These are phyloP conservation scores for Penicillium griseofulvum DNA, from an alignment of 2,329 filamentous ascomycete genomes.

Conservation along the genomic window DNA sequence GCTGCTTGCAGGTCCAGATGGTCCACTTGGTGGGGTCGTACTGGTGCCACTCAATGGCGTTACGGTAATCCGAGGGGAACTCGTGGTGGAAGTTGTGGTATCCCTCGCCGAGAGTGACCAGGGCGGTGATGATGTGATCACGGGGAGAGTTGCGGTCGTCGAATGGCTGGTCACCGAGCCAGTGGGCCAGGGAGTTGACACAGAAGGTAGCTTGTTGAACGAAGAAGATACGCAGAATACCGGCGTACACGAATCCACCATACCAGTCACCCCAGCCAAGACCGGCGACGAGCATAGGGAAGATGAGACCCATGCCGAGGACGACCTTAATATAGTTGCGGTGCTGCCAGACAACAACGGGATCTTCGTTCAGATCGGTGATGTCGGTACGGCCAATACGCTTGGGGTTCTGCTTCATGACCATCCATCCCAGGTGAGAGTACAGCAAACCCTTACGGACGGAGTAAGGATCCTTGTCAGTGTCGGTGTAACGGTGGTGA, in stretches of 20 bases:
- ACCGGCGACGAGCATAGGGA: constrained; percentile 73
- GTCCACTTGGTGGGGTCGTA: constrained; percentile 91
- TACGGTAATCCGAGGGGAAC: constrained; percentile 90
- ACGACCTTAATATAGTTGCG: constrained; percentile 80
- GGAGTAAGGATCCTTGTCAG: constrained; percentile 87
- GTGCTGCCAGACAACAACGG: constrained; percentile 84
- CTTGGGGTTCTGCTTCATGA: constrained; percentile 92
- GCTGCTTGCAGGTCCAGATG: constrained; percentile 80
- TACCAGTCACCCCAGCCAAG: constrained; percentile 77
- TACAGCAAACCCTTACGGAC: constrained; percentile 84
- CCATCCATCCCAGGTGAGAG: constrained; percentile 85
- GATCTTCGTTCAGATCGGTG: constrained; percentile 80
- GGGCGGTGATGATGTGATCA: constrained; percentile 80
- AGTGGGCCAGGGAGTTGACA: constrained; percentile 87
- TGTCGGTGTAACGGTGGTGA: constrained; percentile 89
- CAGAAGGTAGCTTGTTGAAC: constrained; percentile 92
- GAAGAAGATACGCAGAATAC: constrained; percentile 83
- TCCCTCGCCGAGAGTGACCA: constrained; percentile 81
- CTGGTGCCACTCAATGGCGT: constrained; percentile 86
- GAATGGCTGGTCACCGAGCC: constrained; percentile 88
- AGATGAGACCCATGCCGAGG: constrained; percentile 70
- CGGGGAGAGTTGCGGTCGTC: constrained; percentile 89
- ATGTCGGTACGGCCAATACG: constrained; percentile 84
- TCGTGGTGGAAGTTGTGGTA: constrained; percentile 98
- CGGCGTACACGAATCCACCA: constrained; percentile 80